These are phyloP conservation scores for Alternaria sp. DNA, from an alignment of 2,329 filamentous ascomycete genomes.

Conservation along the genomic window DNA sequence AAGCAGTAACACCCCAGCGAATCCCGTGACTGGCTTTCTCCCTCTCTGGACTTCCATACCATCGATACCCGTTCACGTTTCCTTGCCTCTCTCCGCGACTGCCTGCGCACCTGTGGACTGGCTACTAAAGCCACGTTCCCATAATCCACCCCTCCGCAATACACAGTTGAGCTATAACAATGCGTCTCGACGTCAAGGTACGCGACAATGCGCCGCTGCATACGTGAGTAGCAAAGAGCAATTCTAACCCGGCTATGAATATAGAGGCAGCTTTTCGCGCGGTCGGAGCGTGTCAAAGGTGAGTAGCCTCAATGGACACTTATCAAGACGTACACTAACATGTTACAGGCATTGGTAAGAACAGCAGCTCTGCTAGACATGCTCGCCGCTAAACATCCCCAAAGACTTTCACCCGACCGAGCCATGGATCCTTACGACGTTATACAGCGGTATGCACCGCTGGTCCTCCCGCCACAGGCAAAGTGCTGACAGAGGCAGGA, in stretches of 20 bases:
- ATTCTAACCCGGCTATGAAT: slow-evolving; percentile 51
- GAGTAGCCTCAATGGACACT: slow-evolving; percentile 14
- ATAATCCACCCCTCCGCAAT: slow-evolving; percentile 37
- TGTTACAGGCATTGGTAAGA: slow-evolving; percentile 44
- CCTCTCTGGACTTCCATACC: background rate
- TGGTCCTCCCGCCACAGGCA: slow-evolving; percentile 3
- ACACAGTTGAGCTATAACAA: slow-evolving; percentile 40
- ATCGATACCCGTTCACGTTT: background rate
- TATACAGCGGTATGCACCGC: slow-evolving; percentile 79
- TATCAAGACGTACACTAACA: slow-evolving; percentile 29
- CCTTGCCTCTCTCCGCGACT: slow-evolving; percentile 3
- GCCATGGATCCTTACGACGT: slow-evolving; percentile 91
- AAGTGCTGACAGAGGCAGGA: slow-evolving; percentile 61
- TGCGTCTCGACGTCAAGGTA: slow-evolving; percentile 57
- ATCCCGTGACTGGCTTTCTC: background rate
- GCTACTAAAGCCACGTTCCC: slow-evolving; percentile 50
- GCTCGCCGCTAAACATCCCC: slow-evolving; percentile 46
- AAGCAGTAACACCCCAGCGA: slow-evolving; percentile 2
- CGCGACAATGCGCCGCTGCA: slow-evolving; percentile 6
- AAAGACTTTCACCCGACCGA: slow-evolving; percentile 97
- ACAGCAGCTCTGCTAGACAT: slow-evolving; percentile 4
- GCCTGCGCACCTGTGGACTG: slow-evolving; percentile 36
- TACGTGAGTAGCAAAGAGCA: background rate
- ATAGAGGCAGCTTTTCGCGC: slow-evolving; percentile 81
- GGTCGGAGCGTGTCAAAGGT: slow-evolving; percentile 89